Evolutionary conservation across 768 basidiomycete genomes (phyloP), one percentile per base, ranked within the genome.

Genomic region (Dioszegia hungarica): DNA sequence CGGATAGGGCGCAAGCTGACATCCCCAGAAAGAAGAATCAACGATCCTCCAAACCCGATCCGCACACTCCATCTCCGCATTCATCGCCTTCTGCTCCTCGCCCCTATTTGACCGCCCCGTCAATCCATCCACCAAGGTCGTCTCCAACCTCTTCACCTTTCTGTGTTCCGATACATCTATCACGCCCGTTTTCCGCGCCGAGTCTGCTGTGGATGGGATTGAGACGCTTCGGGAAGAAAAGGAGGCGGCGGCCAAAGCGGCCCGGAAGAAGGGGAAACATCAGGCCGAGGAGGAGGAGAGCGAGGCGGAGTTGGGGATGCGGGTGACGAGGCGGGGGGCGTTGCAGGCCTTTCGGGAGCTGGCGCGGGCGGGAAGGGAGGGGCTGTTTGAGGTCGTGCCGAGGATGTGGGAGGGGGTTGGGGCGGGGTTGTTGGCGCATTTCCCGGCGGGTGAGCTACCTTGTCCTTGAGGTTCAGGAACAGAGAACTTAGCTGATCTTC

Each of bases 61-160:
- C 0, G 94, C 94, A 0, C 79, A 79, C 0, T 86, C 91, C 0
- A 87, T 98, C 15, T 88, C 92, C 4, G 82, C 85, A 5, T 92
- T 99, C 77, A 83, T 97, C 61, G 84, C 86, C 55, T 89, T 90
- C 70, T 95, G 90, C 74, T 81, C 85, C 2, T 63, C 78, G 5
- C 73, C 75, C 1, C 45, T 79, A 79, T 67, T 84, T 83, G 72
- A 72, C 8, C 82, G 84, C 41, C 84, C 90, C 46, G 75, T 81
- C 29, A 90, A 92, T 68, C 92, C 94, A 2, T 87, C 88, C 1
- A 90, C 92, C 67, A 99, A 99, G 80, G 90, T 99, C 55, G 85
- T 98, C 61, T 91, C 90, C 79, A 99, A 99, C 72, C 83, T 98
- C 8, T 94, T 90, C 79, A 92, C 90, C 0, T 98, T 98, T 78